A percentile compares a stretch with the other conserved stretches of the same genome.
Evolutionary conservation across 345 rosid genomes (phyloP).

Genomic region (Boechera divaricarpa): DNA sequence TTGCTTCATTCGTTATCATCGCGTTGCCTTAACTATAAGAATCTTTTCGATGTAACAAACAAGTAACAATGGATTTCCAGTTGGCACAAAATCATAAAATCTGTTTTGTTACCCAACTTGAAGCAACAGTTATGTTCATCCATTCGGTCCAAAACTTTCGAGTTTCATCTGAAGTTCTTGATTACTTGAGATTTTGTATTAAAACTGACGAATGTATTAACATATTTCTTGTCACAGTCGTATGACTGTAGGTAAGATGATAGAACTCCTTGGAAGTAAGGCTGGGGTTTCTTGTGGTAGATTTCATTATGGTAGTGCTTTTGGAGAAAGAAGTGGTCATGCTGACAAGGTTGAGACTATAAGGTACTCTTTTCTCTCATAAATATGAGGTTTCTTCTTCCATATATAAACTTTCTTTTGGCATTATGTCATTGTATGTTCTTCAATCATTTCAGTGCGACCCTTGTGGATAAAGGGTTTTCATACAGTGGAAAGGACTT

Average conservation of each 20-base stretch:
- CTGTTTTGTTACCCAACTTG: slow-evolving; percentile 5
- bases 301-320: slow-evolving; percentile 96
- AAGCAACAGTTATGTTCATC: background rate
- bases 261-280: slow-evolving; percentile 96
- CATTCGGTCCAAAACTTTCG: background rate
- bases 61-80: background rate
- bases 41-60: background rate
- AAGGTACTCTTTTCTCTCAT: slow-evolving; percentile 53
- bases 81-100: background rate
- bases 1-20: background rate
- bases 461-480: slow-evolving; percentile 78
- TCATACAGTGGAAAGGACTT: slow-evolving; percentile 94
- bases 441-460: slow-evolving; percentile 57
- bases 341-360: slow-evolving; percentile 85
- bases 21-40: background rate
- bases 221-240: slow-evolving; percentile 60
- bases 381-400: slow-evolving; percentile 4
- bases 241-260: slow-evolving; percentile 99
- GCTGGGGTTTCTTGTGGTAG: slow-evolving; percentile 89
- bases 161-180: slow-evolving; percentile 13
- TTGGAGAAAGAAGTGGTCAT: slow-evolving; percentile 95
- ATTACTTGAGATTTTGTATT: slow-evolving; percentile 17
- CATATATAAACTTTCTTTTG: slow-evolving; percentile 11
- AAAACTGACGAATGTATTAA: slow-evolving; percentile 15
- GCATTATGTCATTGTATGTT: slow-evolving; percentile 23